Evolutionary conservation across 164 flowering plant genomes (phyloP).

Genomic region (Vitis labrusca): DNA sequence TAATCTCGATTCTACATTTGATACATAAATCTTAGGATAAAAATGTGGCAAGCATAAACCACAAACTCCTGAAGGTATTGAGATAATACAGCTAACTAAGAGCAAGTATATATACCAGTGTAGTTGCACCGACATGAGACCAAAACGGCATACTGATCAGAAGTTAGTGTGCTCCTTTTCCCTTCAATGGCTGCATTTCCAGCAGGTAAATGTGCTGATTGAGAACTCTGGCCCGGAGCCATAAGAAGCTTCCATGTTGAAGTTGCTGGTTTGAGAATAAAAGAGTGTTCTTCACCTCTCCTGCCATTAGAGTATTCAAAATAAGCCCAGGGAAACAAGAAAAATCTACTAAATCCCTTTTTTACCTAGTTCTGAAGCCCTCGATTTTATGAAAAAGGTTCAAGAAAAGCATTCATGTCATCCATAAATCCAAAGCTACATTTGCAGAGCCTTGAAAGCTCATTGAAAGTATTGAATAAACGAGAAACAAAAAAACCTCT

Average conservation of each 20-base stretch:
- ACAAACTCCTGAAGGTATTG: neutral
- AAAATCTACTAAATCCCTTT: too few species aligned
- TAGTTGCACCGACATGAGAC: conserved; percentile 95
- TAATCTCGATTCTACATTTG: conserved; percentile 67
- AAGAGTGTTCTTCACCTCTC: conserved; percentile 97
- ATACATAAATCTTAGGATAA: conserved; percentile 1
- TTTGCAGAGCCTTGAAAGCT: too few species aligned
- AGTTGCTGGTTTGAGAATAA: conserved; percentile 83
- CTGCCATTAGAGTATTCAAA: conserved; percentile 37
- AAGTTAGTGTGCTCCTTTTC: conserved; percentile 32
- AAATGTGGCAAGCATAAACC: conserved; percentile 1
- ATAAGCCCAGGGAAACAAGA: neutral
- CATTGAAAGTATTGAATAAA: too few species aligned
- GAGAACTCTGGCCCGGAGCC: conserved; percentile 35
- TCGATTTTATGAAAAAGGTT: too few species aligned
- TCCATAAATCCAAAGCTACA: too few species aligned
- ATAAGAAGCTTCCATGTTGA: conserved; percentile 52
- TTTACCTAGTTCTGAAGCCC: too few species aligned
- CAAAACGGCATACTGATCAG: conserved; percentile 75
- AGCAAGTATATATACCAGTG: conserved; percentile 54
- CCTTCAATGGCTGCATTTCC: conserved; percentile 38
- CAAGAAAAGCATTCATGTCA: too few species aligned
- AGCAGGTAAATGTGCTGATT: conserved; percentile 31
- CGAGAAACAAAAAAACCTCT: too few species aligned
- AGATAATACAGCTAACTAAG: conserved; percentile 6